phyloP scores from a whole-genome alignment of 345 rosid genomes.

The Acer yangbiense region DNA sequence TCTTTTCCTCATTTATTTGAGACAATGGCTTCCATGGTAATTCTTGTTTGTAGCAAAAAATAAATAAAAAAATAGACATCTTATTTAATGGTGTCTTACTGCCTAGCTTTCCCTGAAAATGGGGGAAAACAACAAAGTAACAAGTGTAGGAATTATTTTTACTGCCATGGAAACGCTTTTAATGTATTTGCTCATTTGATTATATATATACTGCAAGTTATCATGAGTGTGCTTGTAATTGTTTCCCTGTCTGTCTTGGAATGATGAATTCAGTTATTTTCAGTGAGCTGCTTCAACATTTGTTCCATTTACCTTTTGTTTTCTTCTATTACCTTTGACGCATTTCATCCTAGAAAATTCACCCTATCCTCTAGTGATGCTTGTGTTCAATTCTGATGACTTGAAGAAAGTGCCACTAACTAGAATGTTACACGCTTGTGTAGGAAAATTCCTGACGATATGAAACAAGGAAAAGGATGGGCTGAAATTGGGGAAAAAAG shows the following conservation, averaged over 20 bases:
- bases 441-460: slow-evolving; percentile 57
- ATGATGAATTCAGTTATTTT: background rate
- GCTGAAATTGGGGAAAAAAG: slow-evolving; percentile 38
- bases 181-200: background rate
- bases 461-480: slow-evolving; percentile 42
- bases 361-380: background rate
- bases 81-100: background rate
- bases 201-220: background rate
- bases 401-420: slow-evolving; percentile 7
- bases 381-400: background rate
- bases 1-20: background rate
- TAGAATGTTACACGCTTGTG: slow-evolving; percentile 5
- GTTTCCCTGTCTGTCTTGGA: background rate
- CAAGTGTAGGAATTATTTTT: background rate
- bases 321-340: slow-evolving; percentile 7
- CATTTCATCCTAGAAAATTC: background rate
- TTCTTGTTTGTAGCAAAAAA: background rate
- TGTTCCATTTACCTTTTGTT: background rate
- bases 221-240: background rate
- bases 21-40: slow-evolving; percentile 5
- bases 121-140: background rate
- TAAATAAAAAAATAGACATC: background rate
- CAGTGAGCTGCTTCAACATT: background rate
- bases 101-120: background rate
- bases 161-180: background rate